These are phyloP conservation scores for Gynochthodes officinalis DNA, from an alignment of 257 asterid genomes.

Conservation along the genomic window DNA sequence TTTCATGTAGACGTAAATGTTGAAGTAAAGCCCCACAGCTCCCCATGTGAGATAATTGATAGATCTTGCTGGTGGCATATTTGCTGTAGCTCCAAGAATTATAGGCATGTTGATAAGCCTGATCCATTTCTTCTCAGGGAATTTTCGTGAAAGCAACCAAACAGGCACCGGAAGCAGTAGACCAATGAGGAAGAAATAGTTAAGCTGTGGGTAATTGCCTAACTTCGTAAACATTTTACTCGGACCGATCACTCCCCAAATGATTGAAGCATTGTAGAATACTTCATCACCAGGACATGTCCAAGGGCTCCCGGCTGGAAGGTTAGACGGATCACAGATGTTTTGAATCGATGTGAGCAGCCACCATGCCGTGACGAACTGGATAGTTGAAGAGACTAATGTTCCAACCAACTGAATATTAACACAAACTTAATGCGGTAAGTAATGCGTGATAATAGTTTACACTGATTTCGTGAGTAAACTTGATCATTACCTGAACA, in stretches of 20 bases:
- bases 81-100: conserved; percentile 46
- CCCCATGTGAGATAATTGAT: conserved; percentile 60
- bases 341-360: conserved; percentile 42
- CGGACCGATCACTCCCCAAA: conserved; percentile 80
- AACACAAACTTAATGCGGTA: background rate
- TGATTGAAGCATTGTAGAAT: conserved; percentile 79
- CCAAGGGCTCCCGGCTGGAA: conserved; percentile 78
- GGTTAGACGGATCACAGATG: conserved; percentile 44
- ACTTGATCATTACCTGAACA: conserved; percentile 42
- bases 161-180: conserved; percentile 51
- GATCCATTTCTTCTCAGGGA: conserved; percentile 63
- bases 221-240: conserved; percentile 63
- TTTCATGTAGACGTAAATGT: conserved; percentile 45
- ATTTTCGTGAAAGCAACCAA: conserved; percentile 46
- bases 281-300: conserved; percentile 75
- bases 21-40: conserved; percentile 49
- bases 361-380: conserved; percentile 78
- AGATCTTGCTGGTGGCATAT: conserved; percentile 52
- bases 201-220: conserved; percentile 56
- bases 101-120: conserved; percentile 47
- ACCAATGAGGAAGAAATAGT: conserved; percentile 72
- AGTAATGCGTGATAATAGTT: background rate
- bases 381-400: conserved; percentile 42
- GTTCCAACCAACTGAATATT: conserved; percentile 56
- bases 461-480: too few relatives aligned